Conservation (phyloP, 176 grass and related monocot species). For the Tuctoria greenei region DNA sequence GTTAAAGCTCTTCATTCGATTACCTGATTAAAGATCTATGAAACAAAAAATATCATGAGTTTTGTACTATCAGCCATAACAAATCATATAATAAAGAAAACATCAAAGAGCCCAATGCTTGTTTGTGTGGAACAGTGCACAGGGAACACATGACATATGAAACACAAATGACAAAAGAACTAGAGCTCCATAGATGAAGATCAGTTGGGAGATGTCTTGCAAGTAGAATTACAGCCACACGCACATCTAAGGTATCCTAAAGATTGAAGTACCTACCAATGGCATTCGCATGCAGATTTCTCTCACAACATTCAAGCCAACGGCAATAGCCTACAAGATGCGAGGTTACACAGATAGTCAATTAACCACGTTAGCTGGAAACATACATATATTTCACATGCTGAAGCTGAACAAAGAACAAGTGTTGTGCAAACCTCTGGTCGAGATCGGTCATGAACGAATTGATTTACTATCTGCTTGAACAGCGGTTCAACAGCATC, state of each 20-base stretch:
- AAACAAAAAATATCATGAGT: slow-evolving; percentile 2
- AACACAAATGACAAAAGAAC: slow-evolving; percentile 2
- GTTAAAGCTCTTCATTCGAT: slow-evolving; percentile 3
- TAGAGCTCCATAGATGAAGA: background rate
- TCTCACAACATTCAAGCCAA: slow-evolving; percentile 92
- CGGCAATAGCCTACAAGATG: slow-evolving; percentile 73
- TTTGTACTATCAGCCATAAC: slow-evolving; percentile 9
- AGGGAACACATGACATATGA: background rate
- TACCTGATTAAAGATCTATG: background rate
- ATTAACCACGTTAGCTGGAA: slow-evolving; percentile 1
- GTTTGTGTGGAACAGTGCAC: background rate
- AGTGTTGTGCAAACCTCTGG: slow-evolving; percentile 62
- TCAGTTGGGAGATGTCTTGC: slow-evolving; percentile 7
- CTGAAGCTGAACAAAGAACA: too few species aligned
- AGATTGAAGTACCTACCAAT: slow-evolving; percentile 57
- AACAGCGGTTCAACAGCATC: slow-evolving; percentile 96
- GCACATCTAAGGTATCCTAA: slow-evolving; percentile 18
- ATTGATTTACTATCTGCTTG: slow-evolving; percentile 98
- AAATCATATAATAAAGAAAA: background rate
- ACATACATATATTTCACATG: slow-evolving; percentile 3
- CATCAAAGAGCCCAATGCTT: background rate
- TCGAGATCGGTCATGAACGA: slow-evolving; percentile 91
- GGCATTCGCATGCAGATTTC: slow-evolving; percentile 95
- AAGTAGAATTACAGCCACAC: slow-evolving; percentile 15
- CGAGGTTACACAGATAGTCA: background rate